phyloP scores from a whole-genome alignment of 352 stramenopile genomes.

The Phytophthora sp. region DNA sequence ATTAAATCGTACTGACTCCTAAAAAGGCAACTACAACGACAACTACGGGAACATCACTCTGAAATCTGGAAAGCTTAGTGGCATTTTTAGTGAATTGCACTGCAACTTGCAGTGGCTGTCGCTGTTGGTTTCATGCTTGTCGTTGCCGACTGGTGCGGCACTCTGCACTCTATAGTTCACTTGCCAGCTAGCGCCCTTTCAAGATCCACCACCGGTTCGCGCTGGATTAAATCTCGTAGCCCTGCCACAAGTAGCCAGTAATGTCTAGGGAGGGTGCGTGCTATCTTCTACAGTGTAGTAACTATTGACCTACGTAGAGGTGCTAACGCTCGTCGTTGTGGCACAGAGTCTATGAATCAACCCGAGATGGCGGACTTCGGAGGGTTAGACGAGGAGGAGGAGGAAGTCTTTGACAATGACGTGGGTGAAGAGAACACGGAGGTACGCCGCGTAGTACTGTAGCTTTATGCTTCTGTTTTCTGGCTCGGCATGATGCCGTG shows the following conservation, averaged over 20 bases:
- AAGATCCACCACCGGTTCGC: slow-evolving; percentile 16
- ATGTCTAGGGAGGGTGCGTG: slow-evolving; percentile 28
- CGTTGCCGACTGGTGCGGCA: slow-evolving; percentile 20
- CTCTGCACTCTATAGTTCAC: slow-evolving; percentile 3
- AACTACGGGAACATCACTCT: slow-evolving; percentile 20
- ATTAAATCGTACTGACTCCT: background rate
- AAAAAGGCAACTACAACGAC: slow-evolving; percentile 10
- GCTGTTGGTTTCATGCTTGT: slow-evolving; percentile 13
- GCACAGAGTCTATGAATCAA: slow-evolving; percentile 40
- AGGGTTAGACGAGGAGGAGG: slow-evolving; percentile 52
- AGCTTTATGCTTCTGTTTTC: background rate
- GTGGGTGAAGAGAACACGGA: slow-evolving; percentile 72
- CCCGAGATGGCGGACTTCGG: slow-evolving; percentile 57
- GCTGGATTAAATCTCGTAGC: background rate
- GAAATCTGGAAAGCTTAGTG: background rate
- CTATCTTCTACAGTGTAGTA: slow-evolving; percentile 1
- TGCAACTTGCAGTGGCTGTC: background rate
- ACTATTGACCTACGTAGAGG: background rate
- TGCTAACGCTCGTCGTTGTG: slow-evolving; percentile 7
- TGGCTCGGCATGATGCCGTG: too few species aligned
- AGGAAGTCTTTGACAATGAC: slow-evolving; percentile 73
- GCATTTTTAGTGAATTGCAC: background rate
- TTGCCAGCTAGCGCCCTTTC: slow-evolving; percentile 17
- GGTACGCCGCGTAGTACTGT: slow-evolving; percentile 17
- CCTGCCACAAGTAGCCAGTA: slow-evolving; percentile 5